phyloP scores from a whole-genome alignment of 805 yeast genomes.

The Kazachstania psychrophila region DNA sequence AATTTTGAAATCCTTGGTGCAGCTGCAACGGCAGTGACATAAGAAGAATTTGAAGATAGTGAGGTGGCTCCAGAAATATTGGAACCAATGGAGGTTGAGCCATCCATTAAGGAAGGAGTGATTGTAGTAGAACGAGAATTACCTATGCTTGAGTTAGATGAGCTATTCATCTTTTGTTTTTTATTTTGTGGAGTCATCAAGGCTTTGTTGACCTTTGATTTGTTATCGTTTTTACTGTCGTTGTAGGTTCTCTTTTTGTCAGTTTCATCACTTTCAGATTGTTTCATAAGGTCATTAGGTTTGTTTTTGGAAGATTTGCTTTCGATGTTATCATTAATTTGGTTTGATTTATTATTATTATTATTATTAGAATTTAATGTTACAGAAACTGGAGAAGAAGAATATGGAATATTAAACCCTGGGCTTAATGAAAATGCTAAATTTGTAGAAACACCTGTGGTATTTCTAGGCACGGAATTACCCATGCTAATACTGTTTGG shows the following conservation, averaged over 20 bases:
- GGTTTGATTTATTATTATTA: conserved; percentile 1
- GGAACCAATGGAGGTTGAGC: neutral
- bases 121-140: conserved; percentile 4
- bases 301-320: conserved; percentile 2
- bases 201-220: conserved; percentile 1
- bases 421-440: conserved; percentile 20
- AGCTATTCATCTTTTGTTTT: conserved; percentile 1
- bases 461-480: conserved; percentile 1
- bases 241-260: conserved; percentile 1
- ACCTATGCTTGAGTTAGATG: neutral
- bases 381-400: conserved; percentile 72
- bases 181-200: conserved; percentile 2
- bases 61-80: neutral
- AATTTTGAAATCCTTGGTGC: conserved; percentile 70
- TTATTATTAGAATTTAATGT: conserved; percentile 31
- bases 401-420: conserved; percentile 49
- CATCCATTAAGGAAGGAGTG: conserved; percentile 1
- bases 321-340: neutral
- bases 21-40: conserved; percentile 70
- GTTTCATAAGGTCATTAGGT: conserved; percentile 7
- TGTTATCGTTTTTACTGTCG: neutral
- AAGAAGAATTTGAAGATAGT: conserved; percentile 9
- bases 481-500: neutral
- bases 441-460: conserved; percentile 4
- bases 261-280: neutral